Percentiles rank a stretch among this genome's conserved stretches.
These are phyloP conservation scores for Crucihimalaya himalaica DNA, from an alignment of 345 rosid genomes.

Conservation along the genomic window DNA sequence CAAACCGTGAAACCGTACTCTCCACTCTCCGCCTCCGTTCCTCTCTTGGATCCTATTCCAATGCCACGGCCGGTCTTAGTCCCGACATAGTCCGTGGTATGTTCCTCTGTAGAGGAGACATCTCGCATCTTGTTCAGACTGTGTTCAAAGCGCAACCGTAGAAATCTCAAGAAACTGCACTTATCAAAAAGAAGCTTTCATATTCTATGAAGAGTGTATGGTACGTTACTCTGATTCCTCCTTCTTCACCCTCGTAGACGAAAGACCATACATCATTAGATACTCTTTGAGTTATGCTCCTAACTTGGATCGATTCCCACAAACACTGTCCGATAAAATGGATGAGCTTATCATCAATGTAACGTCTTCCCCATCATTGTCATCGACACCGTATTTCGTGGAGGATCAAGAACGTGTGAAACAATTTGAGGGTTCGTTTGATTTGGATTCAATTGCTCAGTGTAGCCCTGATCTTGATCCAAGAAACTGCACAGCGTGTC, in stretches of 20 bases:
- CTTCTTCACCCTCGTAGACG: slow-evolving; percentile 6
- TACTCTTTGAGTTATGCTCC: slow-evolving; percentile 5
- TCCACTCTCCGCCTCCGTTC: not conserved
- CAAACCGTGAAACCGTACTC: slow-evolving; percentile 2
- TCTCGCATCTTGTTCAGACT: slow-evolving; percentile 35
- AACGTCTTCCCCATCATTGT: not conserved
- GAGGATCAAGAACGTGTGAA: slow-evolving; percentile 21
- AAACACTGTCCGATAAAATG: slow-evolving; percentile 1
- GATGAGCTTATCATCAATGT: slow-evolving; percentile 15
- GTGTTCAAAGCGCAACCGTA: slow-evolving; percentile 27
- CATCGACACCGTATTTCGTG: slow-evolving; percentile 3
- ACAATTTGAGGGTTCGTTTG: not conserved
- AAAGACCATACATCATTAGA: slow-evolving; percentile 4
- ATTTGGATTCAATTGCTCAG: slow-evolving; percentile 19
- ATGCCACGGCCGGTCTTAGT: slow-evolving; percentile 1
- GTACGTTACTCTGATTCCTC: slow-evolving; percentile 40
- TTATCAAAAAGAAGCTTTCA: slow-evolving; percentile 16
- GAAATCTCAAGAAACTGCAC: slow-evolving; percentile 27
- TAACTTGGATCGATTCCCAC: slow-evolving; percentile 1
- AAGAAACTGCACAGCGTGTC: slow-evolving; percentile 18
- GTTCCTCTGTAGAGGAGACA: slow-evolving; percentile 44
- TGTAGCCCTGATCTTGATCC: slow-evolving; percentile 31
- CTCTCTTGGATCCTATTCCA: not conserved
- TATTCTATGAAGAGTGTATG: slow-evolving; percentile 46
- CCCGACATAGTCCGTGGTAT: slow-evolving; percentile 23